These are phyloP conservation scores for Hymenochaete sp. DNA, from an alignment of 1,284 basidiomycete genomes.

Conservation along the genomic window DNA sequence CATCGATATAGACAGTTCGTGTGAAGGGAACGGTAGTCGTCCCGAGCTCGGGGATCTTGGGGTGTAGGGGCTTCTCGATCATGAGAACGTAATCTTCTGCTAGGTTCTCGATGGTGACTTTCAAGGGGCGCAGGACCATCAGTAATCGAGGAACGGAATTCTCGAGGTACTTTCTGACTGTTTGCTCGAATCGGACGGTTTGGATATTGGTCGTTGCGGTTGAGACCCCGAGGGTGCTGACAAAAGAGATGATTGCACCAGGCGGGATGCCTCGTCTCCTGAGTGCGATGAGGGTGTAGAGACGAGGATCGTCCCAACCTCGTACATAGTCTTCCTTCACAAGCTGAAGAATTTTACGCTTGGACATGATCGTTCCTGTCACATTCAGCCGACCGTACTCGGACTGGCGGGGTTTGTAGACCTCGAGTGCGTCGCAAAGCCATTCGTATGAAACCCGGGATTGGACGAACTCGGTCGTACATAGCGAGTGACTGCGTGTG, in stretches of 20 bases:
- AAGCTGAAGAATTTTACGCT: conserved; percentile 89
- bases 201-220: conserved; percentile 82
- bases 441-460: conserved; percentile 98
- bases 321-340: conserved; percentile 80
- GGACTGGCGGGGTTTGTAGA: conserved; percentile 98
- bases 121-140: conserved; percentile 89
- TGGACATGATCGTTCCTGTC: conserved; percentile 95
- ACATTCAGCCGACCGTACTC: conserved; percentile 94
- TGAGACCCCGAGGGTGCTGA: conserved; percentile 89
- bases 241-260: conserved; percentile 89
- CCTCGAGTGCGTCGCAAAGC: conserved; percentile 93
- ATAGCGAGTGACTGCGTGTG: conserved; percentile 79
- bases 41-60: conserved; percentile 88
- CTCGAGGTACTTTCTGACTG: conserved; percentile 87
- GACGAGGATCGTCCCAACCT: conserved; percentile 98
- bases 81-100: conserved; percentile 78
- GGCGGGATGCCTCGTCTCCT: conserved; percentile 93
- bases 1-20: conserved; percentile 86
- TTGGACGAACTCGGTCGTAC: conserved; percentile 95
- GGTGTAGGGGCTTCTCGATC: conserved; percentile 90
- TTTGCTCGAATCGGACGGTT: conserved; percentile 83
- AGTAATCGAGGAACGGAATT: conserved; percentile 81
- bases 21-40: conserved; percentile 82
- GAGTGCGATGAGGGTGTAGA: conserved; percentile 95
- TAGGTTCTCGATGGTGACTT: conserved; percentile 87